phyloP scores from a whole-genome alignment of 2,329 filamentous ascomycete genomes.

The Penicillium sp. region DNA sequence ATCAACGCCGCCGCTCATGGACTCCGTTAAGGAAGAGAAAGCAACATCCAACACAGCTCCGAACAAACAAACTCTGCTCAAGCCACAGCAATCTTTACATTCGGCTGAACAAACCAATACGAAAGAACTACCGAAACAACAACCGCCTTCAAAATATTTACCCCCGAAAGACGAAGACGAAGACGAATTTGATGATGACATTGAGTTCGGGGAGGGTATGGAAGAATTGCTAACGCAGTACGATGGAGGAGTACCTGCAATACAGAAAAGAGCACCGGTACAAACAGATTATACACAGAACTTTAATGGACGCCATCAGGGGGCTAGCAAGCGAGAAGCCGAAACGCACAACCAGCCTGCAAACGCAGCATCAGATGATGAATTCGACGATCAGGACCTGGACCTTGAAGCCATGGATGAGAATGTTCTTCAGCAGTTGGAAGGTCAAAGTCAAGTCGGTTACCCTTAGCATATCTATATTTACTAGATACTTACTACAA shows the following conservation, averaged over 20 bases:
- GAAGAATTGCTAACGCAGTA: constrained; percentile 56
- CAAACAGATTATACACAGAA: neutral
- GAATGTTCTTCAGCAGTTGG: constrained; percentile 55
- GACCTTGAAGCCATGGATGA: constrained; percentile 63
- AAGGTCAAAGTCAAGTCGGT: constrained; percentile 67
- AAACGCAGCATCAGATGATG: constrained; percentile 46
- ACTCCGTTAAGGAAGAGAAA: neutral
- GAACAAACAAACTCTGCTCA: neutral
- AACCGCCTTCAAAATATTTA: constrained; percentile 9
- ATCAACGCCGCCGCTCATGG: constrained; percentile 28
- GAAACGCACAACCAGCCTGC: neutral
- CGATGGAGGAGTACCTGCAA: constrained; percentile 36
- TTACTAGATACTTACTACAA: constrained; percentile 56
- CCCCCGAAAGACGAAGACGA: constrained; percentile 24
- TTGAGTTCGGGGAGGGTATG: constrained; percentile 52
- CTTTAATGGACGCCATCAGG: neutral
- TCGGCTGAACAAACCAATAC: neutral
- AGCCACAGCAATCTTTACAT: constrained; percentile 1
- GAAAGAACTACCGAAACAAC: neutral
- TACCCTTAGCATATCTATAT: constrained; percentile 33
- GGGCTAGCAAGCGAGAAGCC: neutral
- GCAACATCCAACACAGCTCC: neutral
- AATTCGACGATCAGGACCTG: constrained; percentile 65
- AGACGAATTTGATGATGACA: constrained; percentile 67
- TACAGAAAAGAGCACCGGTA: neutral